Conservation (phyloP, 192 early-diverging fungal species). For the Backusella mclennaniae region DNA sequence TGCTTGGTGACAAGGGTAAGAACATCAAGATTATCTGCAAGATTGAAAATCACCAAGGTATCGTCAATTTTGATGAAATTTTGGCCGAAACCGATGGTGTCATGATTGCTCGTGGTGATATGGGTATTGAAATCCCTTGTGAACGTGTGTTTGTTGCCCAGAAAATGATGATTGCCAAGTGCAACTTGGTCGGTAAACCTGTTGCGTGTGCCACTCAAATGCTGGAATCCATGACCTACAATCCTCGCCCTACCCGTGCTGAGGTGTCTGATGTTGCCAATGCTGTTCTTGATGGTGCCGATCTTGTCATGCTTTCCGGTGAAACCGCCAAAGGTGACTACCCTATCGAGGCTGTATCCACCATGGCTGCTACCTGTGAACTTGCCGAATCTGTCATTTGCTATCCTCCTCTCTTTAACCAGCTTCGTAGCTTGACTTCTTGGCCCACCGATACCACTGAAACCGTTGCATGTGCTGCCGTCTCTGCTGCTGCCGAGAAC, state of each 20-base stretch:
- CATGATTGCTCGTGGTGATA: conserved; percentile 95
- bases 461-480: conserved; percentile 85
- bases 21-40: conserved; percentile 94
- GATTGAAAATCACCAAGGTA: conserved; percentile 93
- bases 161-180: conserved; percentile 97
- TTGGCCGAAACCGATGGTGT: conserved; percentile 87
- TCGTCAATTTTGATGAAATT: conserved; percentile 95
- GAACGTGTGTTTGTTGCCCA: conserved; percentile 85
- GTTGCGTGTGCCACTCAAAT: conserved; percentile 95
- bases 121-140: conserved; percentile 94
- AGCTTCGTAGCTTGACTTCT: conserved; percentile 69
- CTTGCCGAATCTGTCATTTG: conserved; percentile 89
- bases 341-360: conserved; percentile 80
- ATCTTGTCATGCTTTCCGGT: conserved; percentile 95
- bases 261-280: conserved; percentile 97
- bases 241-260: conserved; percentile 95
- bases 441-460: conserved; percentile 83
- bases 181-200: conserved; percentile 91
- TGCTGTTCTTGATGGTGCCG: conserved; percentile 90
- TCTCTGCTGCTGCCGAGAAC: conserved; percentile 72
- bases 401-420: conserved; percentile 87
- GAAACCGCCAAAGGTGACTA: conserved; percentile 92
- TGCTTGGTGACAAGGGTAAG: conserved; percentile 73
- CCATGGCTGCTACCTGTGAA: conserved; percentile 63
- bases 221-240: conserved; percentile 91